Percentiles rank a stretch among this genome's conserved stretches.
These are phyloP conservation scores for Lachnellula cervina DNA, from an alignment of 2,329 filamentous ascomycete species.

Conservation along the genomic window DNA sequence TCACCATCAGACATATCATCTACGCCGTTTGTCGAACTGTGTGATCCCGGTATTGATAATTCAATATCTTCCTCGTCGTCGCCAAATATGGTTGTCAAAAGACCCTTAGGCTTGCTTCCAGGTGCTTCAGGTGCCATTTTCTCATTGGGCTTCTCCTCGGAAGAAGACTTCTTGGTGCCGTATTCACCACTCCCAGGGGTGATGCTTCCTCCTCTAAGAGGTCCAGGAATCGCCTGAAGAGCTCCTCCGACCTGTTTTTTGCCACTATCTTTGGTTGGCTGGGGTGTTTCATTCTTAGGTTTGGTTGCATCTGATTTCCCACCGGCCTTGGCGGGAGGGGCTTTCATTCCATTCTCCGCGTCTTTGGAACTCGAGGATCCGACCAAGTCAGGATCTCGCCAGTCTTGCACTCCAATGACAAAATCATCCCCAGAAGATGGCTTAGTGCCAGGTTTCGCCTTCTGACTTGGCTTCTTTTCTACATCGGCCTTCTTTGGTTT, in stretches of 20 bases:
- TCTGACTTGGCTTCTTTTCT: slow-evolving; percentile 24
- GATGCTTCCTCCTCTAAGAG: slow-evolving; percentile 59
- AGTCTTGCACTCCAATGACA: slow-evolving; percentile 80
- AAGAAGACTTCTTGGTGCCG: slow-evolving; percentile 22
- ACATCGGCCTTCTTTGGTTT: slow-evolving; percentile 36
- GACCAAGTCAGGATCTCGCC: slow-evolving; percentile 74
- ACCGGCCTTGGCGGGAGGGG: slow-evolving; percentile 18
- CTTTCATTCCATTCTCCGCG: slow-evolving; percentile 29
- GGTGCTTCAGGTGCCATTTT: slow-evolving; percentile 18
- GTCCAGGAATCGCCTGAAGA: slow-evolving; percentile 29
- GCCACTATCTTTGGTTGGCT: slow-evolving; percentile 17
- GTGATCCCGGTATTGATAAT: slow-evolving; percentile 13
- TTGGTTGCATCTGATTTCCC: slow-evolving; percentile 27
- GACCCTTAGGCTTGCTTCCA: slow-evolving; percentile 31
- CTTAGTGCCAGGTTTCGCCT: slow-evolving; percentile 20
- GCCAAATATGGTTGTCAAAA: slow-evolving; percentile 48
- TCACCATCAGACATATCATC: slow-evolving; percentile 23
- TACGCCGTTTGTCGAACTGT: slow-evolving; percentile 3
- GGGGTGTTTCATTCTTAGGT: slow-evolving; percentile 14
- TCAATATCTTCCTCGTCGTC: slow-evolving; percentile 39
- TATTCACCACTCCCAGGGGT: slow-evolving; percentile 73
- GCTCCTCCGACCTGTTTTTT: slow-evolving; percentile 27
- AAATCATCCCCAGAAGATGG: slow-evolving; percentile 54
- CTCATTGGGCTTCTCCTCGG: slow-evolving; percentile 26
- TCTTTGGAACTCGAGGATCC: slow-evolving; percentile 28